Evolutionary conservation across 169 alveolate genomes (phyloP).

Genomic region (Plasmodium vivax): DNA sequence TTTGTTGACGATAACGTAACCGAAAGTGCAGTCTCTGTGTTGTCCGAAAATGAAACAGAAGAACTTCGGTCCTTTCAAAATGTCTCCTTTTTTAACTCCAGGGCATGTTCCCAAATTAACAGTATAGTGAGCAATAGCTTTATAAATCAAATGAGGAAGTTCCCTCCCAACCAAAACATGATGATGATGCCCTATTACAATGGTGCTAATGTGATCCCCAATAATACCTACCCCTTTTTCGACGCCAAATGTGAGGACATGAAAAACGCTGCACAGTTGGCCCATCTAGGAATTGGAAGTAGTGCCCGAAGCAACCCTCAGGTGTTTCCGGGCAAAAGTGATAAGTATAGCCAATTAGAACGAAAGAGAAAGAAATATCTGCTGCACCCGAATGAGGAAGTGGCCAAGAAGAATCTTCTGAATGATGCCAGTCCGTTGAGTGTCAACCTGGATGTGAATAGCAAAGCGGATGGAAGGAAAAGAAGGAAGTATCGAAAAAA

Average conservation of each 20-base stretch:
- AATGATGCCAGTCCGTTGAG: neutral
- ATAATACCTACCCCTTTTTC: neutral
- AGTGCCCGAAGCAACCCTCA: neutral
- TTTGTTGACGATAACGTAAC: slow-evolving; percentile 55
- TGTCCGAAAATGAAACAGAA: slow-evolving; percentile 60
- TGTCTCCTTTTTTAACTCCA: slow-evolving; percentile 34
- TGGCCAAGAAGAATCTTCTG: neutral
- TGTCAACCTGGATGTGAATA: neutral
- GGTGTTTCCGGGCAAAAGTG: neutral
- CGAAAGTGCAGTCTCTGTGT: slow-evolving; percentile 32
- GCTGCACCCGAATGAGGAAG: neutral
- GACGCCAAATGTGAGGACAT: slow-evolving; percentile 1
- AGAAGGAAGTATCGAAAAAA: slow-evolving; percentile 21
- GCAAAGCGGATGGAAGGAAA: slow-evolving; percentile 20
- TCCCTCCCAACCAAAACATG: neutral
- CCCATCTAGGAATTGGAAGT: neutral
- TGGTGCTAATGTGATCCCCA: neutral
- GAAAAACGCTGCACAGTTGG: neutral
- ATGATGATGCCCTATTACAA: neutral
- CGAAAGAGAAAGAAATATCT: slow-evolving; percentile 26
- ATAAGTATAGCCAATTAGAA: slow-evolving; percentile 6
- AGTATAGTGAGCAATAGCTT: slow-evolving; percentile 28
- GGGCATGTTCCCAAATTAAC: slow-evolving; percentile 16
- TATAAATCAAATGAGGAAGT: neutral
- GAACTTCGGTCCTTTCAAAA: slow-evolving; percentile 48